phyloP scores from a whole-genome alignment of 1,284 basidiomycete species.

The Peniophora sp. region DNA sequence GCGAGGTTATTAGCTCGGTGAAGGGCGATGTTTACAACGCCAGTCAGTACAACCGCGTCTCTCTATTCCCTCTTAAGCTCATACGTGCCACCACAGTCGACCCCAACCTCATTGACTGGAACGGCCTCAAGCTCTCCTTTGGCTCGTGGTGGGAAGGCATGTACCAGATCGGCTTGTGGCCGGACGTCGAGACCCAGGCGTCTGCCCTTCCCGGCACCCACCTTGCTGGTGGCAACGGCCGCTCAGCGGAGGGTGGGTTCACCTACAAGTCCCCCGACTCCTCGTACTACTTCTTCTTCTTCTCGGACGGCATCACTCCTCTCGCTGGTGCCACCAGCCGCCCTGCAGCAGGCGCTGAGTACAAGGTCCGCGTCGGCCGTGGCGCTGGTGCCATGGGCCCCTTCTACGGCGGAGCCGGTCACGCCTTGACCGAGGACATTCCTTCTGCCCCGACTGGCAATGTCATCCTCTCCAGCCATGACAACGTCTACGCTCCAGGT shows the following conservation, averaged over 20 bases:
- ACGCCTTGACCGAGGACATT: constrained; percentile 9
- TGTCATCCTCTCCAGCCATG: constrained; percentile 25
- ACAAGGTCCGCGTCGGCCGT: constrained; percentile 21
- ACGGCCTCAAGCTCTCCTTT: background rate
- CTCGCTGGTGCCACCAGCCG: background rate
- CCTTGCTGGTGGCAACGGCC: background rate
- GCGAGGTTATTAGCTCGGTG: constrained; percentile 21
- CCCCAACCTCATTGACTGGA: constrained; percentile 5
- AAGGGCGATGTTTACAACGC: constrained; percentile 24
- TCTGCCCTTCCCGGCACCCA: background rate
- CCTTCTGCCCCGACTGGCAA: constrained; percentile 20
- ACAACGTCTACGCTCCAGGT: constrained; percentile 18
- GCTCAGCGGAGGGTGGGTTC: background rate
- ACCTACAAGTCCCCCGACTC: background rate
- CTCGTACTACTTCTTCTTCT: background rate
- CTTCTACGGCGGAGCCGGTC: constrained; percentile 19
- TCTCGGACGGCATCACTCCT: background rate
- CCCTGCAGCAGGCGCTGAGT: background rate
- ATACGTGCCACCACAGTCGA: background rate
- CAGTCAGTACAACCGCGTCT: constrained; percentile 4
- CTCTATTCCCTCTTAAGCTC: no score
- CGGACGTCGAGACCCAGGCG: background rate
- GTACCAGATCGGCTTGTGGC: background rate
- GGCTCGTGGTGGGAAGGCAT: background rate
- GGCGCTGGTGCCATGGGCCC: constrained; percentile 20